Evolutionary conservation across 2,329 filamentous ascomycete genomes (phyloP), one percentile per base, ranked within the genome.

Genomic region (Fusarium denticulatum): DNA sequence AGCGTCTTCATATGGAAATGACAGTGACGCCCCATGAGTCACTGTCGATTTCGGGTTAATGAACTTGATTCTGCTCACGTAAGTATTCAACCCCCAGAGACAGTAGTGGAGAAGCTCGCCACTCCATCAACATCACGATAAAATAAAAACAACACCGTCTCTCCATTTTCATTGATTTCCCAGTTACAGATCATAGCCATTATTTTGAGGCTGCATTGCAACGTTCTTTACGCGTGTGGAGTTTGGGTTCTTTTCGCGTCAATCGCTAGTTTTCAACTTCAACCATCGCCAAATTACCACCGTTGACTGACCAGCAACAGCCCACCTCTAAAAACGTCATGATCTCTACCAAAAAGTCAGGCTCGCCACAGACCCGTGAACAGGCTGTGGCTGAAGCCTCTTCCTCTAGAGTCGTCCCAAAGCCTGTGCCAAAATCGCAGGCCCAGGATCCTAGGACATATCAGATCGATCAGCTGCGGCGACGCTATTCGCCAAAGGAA

Each of bases 381-480:
- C 87, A 89, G 76, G 87, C 86, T 24, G 85, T 88, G n/a, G 67
- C 77, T 9, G 81, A 85, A 73, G 80, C 85, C 2, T 76, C 84
- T 3, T 63, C 82, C 37, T 85, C 86, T 47, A 87, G 87, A 65
- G 82, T 91, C 26, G 88, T 93, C 37, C 80, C 88, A 66, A 92
- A 91, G 78, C 93, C 93, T 16, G 83, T 93, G 6, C 89, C 93
- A 12, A 85, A 87, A 66, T 85, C 88, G 16, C 91, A 94, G 81
- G 80, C 84, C 36, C 86, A 90, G 67, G 89, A 95, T 79, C 92
- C 93, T 12, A 87, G 93, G 72, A 88, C 88, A 64, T 96, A 94
- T 79, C 93, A 96, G 80, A 82, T 96, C 57, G 88, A 88, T 69
- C 94, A 96, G 83, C 83, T 96, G 69, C 87, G 89, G 76, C 89